Conservation (phyloP, 2,329 filamentous ascomycete genomes). For the Nothopassalora personata region DNA sequence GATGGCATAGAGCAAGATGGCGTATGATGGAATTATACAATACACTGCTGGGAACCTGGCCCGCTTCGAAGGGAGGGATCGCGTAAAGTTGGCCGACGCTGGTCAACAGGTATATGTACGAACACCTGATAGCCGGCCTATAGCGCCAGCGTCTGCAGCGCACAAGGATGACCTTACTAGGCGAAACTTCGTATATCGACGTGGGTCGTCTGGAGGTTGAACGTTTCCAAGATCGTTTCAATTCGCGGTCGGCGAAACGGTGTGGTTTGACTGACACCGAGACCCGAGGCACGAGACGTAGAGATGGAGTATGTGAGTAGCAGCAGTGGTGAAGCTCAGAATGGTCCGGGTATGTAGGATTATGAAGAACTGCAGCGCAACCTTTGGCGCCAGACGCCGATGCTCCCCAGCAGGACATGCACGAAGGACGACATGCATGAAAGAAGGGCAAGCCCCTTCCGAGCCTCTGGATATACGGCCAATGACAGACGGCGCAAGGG, state of each 20-base stretch:
- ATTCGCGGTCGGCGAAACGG: conserved; percentile 24
- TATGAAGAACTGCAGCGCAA: conserved; percentile 13
- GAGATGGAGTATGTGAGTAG: conserved; percentile 3
- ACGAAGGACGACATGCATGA: conserved; percentile 20
- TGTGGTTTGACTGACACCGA: conserved; percentile 22
- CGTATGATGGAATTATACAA: conserved; percentile 9
- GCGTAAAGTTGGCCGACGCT: conserved; percentile 20
- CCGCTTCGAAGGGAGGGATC: conserved; percentile 15
- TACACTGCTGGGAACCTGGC: conserved; percentile 5
- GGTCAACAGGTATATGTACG: conserved; percentile 18
- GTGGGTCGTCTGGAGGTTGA: conserved; percentile 15
- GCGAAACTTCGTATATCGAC: conserved; percentile 22
- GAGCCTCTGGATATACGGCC: conserved; percentile 20
- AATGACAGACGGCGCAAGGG: conserved; percentile 31
- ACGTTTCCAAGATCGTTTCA: conserved; percentile 24
- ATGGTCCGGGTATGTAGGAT: conserved; percentile 1
- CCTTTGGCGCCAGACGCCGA: conserved; percentile 27
- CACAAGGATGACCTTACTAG: conserved; percentile 21
- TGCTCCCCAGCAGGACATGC: conserved; percentile 14
- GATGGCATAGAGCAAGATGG: conserved; percentile 1
- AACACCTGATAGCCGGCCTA: conserved; percentile 16
- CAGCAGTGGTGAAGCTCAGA: conserved; percentile 14
- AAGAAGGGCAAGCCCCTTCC: conserved; percentile 20
- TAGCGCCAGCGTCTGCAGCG: conserved; percentile 17
- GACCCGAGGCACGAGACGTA: conserved; percentile 19